phyloP scores from a whole-genome alignment of 2,329 filamentous ascomycete genomes.

The Fusarium paranaense region DNA sequence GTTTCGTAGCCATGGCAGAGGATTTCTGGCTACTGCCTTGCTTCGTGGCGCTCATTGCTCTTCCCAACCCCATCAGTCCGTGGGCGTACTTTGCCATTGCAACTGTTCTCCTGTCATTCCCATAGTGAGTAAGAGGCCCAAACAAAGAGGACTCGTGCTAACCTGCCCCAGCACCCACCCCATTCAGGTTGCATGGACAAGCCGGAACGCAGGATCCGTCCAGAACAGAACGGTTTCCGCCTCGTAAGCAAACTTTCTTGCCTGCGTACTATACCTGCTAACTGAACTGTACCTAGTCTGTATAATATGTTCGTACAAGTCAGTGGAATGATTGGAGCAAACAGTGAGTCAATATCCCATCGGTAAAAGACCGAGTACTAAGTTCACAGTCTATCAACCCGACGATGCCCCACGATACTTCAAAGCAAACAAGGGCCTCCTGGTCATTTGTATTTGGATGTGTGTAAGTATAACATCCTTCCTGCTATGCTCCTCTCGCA shows the following conservation, averaged over 20 bases:
- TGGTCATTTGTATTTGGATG: conserved; percentile 54
- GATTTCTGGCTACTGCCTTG: conserved; percentile 67
- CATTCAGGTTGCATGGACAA: conserved; percentile 69
- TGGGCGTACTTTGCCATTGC: conserved; percentile 64
- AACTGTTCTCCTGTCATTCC: conserved; percentile 62
- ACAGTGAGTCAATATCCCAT: conserved; percentile 42
- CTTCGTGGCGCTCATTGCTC: conserved; percentile 58
- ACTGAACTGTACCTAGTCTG: conserved; percentile 53
- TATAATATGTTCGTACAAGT: conserved; percentile 63
- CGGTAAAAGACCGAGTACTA: neutral
- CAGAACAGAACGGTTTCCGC: conserved; percentile 66
- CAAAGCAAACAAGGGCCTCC: conserved; percentile 52
- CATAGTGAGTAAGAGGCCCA: conserved; percentile 57
- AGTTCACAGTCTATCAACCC: conserved; percentile 49
- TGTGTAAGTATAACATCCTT: conserved; percentile 47
- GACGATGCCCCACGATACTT: conserved; percentile 51
- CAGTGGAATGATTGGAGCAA: conserved; percentile 53
- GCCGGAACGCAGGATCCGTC: conserved; percentile 68
- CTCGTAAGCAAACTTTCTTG: conserved; percentile 40
- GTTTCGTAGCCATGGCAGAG: conserved; percentile 60
- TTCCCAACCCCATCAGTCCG: conserved; percentile 51
- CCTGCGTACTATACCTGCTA: neutral
- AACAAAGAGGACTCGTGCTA: neutral
- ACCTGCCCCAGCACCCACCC: conserved; percentile 56
- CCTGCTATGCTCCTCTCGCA: neutral